phyloP scores from a whole-genome alignment of 306 rosid genomes.

The Potentilla sterilis region DNA sequence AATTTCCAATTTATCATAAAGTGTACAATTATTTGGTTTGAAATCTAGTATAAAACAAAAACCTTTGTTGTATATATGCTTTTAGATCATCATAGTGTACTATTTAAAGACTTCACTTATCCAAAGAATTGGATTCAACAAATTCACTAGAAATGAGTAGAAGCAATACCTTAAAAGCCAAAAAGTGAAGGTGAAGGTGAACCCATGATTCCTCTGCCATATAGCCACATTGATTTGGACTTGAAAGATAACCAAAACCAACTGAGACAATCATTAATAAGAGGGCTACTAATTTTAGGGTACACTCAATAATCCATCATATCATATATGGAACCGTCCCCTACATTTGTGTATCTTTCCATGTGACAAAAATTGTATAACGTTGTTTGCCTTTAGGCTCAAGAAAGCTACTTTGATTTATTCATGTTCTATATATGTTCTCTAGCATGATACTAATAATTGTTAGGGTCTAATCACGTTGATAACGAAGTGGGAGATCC shows the following conservation, averaged over 20 bases:
- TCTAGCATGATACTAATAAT: neutral
- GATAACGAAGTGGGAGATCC: neutral
- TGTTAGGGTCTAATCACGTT: neutral
- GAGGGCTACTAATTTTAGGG: neutral
- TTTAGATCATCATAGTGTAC: no score
- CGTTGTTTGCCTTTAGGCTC: neutral
- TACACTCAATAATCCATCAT: slow-evolving; percentile 5
- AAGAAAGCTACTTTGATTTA: neutral
- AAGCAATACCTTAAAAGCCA: no score
- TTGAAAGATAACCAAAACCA: neutral
- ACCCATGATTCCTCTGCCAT: slow-evolving; percentile 1
- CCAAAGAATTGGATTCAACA: no score
- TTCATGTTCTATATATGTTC: neutral
- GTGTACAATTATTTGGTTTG: no score
- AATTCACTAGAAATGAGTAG: no score
- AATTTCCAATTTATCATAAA: no score
- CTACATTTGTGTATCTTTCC: neutral
- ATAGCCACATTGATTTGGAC: slow-evolving; percentile 1
- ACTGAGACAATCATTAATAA: neutral
- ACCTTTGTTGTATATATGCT: no score
- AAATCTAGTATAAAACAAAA: no score
- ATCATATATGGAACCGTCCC: neutral
- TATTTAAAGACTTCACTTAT: no score
- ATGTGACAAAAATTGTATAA: neutral
- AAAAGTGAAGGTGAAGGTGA: neutral